A percentile compares a stretch with the other conserved stretches of the same genome.
These are phyloP conservation scores for Microascus cirrosus DNA, from an alignment of 2,329 filamentous ascomycete genomes.

Conservation along the genomic window DNA sequence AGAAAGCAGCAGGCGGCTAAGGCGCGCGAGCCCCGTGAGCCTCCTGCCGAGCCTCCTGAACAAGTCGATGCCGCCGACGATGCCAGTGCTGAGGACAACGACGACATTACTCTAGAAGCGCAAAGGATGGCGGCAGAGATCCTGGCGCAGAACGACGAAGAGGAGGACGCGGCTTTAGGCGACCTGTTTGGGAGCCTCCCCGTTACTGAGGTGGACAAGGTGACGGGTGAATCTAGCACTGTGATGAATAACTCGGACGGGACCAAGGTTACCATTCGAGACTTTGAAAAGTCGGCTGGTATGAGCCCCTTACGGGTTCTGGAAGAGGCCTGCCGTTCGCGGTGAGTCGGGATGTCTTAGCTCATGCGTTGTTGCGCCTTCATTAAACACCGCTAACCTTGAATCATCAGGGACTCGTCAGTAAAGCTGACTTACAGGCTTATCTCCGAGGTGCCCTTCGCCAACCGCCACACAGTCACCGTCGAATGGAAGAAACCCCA, in stretches of 20 bases:
- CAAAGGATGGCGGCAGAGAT: slow-evolving; percentile 47
- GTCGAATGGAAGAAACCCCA: slow-evolving; percentile 73
- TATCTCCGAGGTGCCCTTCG: slow-evolving; percentile 63
- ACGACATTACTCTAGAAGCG: slow-evolving; percentile 44
- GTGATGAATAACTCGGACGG: slow-evolving; percentile 42
- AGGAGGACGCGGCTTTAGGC: slow-evolving; percentile 36
- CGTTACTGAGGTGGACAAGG: slow-evolving; percentile 43
- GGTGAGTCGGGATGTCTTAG: slow-evolving; percentile 31
- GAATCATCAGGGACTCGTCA: slow-evolving; percentile 50
- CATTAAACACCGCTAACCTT: slow-evolving; percentile 6
- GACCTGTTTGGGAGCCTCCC: slow-evolving; percentile 51
- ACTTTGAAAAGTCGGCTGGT: slow-evolving; percentile 78
- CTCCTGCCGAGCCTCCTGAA: neutral
- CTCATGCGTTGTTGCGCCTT: neutral
- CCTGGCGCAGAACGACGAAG: slow-evolving; percentile 39
- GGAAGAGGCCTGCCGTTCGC: slow-evolving; percentile 79
- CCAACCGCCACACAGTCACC: slow-evolving; percentile 62
- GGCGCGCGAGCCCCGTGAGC: neutral
- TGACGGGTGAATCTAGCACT: slow-evolving; percentile 45
- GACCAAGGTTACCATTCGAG: slow-evolving; percentile 51
- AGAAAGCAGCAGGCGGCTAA: slow-evolving; percentile 28
- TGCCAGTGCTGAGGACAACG: slow-evolving; percentile 18
- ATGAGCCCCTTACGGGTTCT: slow-evolving; percentile 64
- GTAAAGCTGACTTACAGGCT: slow-evolving; percentile 57
- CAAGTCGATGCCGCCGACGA: slow-evolving; percentile 6